Conservation (phyloP, 805 yeast species). For the Candida coquimbonensis region DNA sequence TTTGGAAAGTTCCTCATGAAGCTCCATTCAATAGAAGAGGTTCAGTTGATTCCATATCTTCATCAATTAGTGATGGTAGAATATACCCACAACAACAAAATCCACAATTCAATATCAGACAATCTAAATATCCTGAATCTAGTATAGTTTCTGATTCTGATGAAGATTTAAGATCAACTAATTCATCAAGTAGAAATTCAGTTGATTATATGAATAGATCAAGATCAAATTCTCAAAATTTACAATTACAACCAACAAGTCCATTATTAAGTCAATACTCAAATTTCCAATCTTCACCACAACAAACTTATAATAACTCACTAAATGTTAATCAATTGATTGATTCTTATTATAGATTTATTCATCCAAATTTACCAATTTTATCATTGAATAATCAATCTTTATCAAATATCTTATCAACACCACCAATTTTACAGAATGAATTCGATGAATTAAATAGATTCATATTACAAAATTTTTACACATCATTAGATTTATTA, state of each 20-base stretch:
- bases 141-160: conserved; percentile 23
- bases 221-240: conserved; percentile 16
- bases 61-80: conserved; percentile 16
- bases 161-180: conserved; percentile 15
- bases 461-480: conserved; percentile 13
- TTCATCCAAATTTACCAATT: conserved; percentile 32
- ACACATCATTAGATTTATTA: conserved; percentile 15
- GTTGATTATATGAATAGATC: conserved; percentile 14
- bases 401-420: conserved; percentile 13
- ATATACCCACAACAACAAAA: conserved; percentile 4
- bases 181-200: conserved; percentile 17
- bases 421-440: conserved; percentile 11
- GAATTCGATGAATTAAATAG: conserved; percentile 15
- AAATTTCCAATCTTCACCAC: conserved; percentile 2
- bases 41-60: conserved; percentile 20
- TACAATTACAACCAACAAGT: not conserved
- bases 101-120: conserved; percentile 5
- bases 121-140: conserved; percentile 14
- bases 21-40: conserved; percentile 22
- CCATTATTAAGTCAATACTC: conserved; percentile 12
- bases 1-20: conserved; percentile 25
- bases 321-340: conserved; percentile 27
- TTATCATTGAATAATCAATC: conserved; percentile 28
- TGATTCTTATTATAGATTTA: conserved; percentile 41
- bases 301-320: no score